phyloP scores from a whole-genome alignment of 257 asterid genomes.

The Handroanthus guayacan region DNA sequence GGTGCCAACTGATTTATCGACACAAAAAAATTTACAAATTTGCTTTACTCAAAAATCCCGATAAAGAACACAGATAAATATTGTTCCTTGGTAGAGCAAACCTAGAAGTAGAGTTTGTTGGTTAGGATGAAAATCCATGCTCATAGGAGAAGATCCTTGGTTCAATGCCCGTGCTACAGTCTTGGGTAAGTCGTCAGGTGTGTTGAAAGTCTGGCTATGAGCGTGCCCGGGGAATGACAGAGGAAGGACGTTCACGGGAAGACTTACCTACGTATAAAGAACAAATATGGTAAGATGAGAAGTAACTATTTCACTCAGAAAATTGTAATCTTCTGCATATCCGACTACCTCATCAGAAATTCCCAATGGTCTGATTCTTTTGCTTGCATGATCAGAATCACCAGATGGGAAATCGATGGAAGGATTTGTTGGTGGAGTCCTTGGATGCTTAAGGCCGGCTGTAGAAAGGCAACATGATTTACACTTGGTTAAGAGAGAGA shows the following conservation, averaged over 20 bases:
- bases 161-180: slow-evolving; percentile 61
- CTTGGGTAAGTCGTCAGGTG: slow-evolving; percentile 69
- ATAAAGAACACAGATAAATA: background rate
- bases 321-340: background rate
- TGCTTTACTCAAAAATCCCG: background rate
- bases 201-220: slow-evolving; percentile 50
- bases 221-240: slow-evolving; percentile 57
- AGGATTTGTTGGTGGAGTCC: slow-evolving; percentile 9
- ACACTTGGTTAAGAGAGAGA: too few species aligned
- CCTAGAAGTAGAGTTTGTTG: slow-evolving; percentile 75
- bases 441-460: slow-evolving; percentile 5
- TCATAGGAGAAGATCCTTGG: slow-evolving; percentile 78
- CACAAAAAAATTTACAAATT: slow-evolving; percentile 19
- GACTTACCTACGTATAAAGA: slow-evolving; percentile 49
- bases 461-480: background rate
- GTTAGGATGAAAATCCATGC: slow-evolving; percentile 83
- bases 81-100: slow-evolving; percentile 27
- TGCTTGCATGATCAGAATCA: background rate
- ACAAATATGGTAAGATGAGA: background rate
- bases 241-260: slow-evolving; percentile 65
- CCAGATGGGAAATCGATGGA: background rate
- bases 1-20: slow-evolving; percentile 62
- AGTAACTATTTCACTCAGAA: background rate
- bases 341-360: background rate
- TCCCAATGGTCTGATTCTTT: background rate